These are phyloP conservation scores for Phoma sp. DNA, from an alignment of 2,329 filamentous ascomycete species.

Conservation along the genomic window DNA sequence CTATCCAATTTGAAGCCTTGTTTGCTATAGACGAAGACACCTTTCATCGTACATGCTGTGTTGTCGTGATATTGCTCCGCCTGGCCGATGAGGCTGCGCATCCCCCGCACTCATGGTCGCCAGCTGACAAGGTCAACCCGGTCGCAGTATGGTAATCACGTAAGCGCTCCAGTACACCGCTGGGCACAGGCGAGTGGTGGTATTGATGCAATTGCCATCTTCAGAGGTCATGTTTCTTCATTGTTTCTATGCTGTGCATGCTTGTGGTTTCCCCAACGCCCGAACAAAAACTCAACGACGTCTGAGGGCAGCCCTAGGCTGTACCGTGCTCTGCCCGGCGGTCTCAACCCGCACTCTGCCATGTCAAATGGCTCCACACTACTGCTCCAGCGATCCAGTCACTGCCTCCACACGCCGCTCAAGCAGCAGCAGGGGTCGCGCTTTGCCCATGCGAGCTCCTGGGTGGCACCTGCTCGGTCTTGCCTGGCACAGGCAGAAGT, in stretches of 20 bases:
- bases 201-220: not conserved
- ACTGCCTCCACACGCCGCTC: not conserved
- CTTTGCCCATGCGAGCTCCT: slow-evolving; percentile 25
- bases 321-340: not conserved
- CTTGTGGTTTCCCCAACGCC: slow-evolving; percentile 10
- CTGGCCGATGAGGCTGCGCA: too few relatives aligned
- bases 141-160: not conserved
- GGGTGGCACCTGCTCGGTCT: slow-evolving; percentile 28
- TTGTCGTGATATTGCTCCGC: not conserved
- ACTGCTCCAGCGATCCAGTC: not conserved
- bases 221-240: slow-evolving; percentile 12
- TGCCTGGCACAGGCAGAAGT: slow-evolving; percentile 67
- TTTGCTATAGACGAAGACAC: slow-evolving; percentile 27
- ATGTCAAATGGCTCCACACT: slow-evolving; percentile 17
- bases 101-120: not conserved
- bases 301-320: not conserved
- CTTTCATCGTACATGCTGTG: not conserved
- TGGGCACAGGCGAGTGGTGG: too few relatives aligned
- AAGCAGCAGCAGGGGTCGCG: slow-evolving; percentile 23
- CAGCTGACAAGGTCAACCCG: not conserved
- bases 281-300: not conserved
- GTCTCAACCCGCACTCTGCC: slow-evolving; percentile 9
- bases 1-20: slow-evolving; percentile 48
- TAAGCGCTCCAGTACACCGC: not conserved
- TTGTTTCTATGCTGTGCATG: slow-evolving; percentile 16